Conservation (phyloP, 2,329 filamentous ascomycete genomes). For the Calonectria pseudoreteaudii region DNA sequence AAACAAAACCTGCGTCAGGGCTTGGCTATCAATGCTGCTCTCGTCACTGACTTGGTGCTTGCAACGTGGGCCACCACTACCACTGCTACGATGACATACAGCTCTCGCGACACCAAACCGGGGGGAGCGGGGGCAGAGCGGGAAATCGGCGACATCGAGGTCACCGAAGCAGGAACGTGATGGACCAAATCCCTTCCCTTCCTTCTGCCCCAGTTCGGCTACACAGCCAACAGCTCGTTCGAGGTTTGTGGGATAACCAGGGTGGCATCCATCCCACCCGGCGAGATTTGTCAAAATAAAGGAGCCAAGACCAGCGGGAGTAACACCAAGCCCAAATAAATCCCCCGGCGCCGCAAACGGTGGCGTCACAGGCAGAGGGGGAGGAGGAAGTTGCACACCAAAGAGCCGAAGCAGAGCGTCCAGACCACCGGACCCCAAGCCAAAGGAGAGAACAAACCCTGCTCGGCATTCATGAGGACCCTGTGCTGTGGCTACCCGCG, state of each 20-base stretch:
- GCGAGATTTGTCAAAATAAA: slow-evolving; percentile 11
- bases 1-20: slow-evolving; percentile 7
- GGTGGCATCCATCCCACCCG: slow-evolving; percentile 8
- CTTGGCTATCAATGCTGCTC: slow-evolving; percentile 8
- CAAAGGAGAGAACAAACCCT: slow-evolving; percentile 1
- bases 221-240: neutral
- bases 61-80: slow-evolving; percentile 1
- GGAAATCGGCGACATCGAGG: neutral
- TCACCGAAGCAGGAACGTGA: slow-evolving; percentile 6
- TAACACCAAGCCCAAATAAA: slow-evolving; percentile 6
- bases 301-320: neutral
- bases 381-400: neutral
- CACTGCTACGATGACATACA: slow-evolving; percentile 5
- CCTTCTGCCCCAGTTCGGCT: slow-evolving; percentile 5
- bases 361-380: slow-evolving; percentile 12
- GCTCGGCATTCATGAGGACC: slow-evolving; percentile 17
- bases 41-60: slow-evolving; percentile 1
- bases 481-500: slow-evolving; percentile 6
- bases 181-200: slow-evolving; percentile 1
- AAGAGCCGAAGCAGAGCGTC: neutral
- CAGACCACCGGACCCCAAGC: neutral
- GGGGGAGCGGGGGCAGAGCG: neutral
- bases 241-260: slow-evolving; percentile 7
- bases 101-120: neutral
- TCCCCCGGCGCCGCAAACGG: slow-evolving; percentile 14